These are phyloP conservation scores for Poteriospumella lacustris DNA, from an alignment of 108 stramenopile species.

Conservation along the genomic window DNA sequence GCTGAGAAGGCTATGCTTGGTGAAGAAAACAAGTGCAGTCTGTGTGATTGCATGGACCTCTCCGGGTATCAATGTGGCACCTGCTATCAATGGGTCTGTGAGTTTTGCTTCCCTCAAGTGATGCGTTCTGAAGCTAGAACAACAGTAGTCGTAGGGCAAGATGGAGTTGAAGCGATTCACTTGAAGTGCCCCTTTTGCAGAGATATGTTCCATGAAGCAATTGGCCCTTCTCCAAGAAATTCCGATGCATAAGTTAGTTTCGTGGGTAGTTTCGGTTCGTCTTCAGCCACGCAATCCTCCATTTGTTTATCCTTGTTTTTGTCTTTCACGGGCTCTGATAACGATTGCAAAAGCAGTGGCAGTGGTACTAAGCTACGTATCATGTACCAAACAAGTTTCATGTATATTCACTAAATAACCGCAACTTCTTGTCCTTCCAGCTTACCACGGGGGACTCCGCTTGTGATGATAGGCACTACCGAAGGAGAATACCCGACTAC, in stretches of 20 bases:
- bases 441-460: no score
- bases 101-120: constrained; percentile 9
- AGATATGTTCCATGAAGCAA: background rate
- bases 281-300: no score
- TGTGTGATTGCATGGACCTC: background rate
- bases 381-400: no score
- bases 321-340: no score
- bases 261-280: no score
- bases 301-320: no score
- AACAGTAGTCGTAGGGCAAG: background rate
- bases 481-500: no score
- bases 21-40: background rate
- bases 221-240: background rate
- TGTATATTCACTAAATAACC: no score
- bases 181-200: background rate
- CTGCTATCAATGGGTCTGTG: background rate
- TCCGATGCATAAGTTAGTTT: background rate
- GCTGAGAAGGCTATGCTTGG: background rate
- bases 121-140: background rate
- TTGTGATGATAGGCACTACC: no score
- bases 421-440: no score
- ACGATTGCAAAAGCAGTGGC: no score
- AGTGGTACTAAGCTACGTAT: no score
- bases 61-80: background rate
- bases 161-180: background rate